Conservation (phyloP, 108 stramenopile species). For the Cyclostephanos invisitatus region DNA sequence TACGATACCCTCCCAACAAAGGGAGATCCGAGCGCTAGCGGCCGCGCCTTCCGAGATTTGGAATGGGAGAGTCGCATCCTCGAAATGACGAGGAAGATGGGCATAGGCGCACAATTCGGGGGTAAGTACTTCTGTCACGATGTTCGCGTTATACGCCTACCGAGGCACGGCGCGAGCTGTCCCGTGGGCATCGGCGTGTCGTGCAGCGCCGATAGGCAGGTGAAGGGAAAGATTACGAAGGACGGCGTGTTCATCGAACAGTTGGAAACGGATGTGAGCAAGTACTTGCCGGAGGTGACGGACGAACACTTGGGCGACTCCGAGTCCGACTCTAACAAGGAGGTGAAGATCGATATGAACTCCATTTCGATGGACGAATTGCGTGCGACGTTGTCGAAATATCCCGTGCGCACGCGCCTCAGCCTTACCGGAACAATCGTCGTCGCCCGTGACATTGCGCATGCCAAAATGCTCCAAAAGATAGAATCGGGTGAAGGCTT, state of each 20-base stretch:
- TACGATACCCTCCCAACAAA: conserved; percentile 90
- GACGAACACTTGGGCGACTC: conserved; percentile 46
- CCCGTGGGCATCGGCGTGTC: conserved; percentile 96
- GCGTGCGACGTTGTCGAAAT: conserved; percentile 74
- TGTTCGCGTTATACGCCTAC: conserved; percentile 91
- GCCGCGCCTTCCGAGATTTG: conserved; percentile 92
- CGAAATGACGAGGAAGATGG: conserved; percentile 87
- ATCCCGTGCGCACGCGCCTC: conserved; percentile 88
- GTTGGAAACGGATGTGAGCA: conserved; percentile 88
- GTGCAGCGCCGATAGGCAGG: conserved; percentile 97
- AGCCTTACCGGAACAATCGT: conserved; percentile 92
- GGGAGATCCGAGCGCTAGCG: conserved; percentile 74
- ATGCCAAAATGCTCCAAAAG: conserved; percentile 93
- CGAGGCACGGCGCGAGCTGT: conserved; percentile 96
- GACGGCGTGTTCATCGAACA: conserved; percentile 95
- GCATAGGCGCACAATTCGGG: conserved; percentile 96
- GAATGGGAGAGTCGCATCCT: conserved; percentile 90
- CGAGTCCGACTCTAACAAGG: conserved; percentile 48
- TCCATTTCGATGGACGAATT: conserved; percentile 84
- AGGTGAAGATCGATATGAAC: conserved; percentile 90
- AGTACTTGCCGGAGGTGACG: conserved; percentile 93
- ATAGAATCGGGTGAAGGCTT: conserved; percentile 92
- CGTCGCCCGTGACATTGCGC: conserved; percentile 96
- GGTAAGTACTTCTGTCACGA: conserved; percentile 99
- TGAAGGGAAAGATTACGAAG: conserved; percentile 91